phyloP scores from a whole-genome alignment of 352 stramenopile species.

The Bremia lactucae region DNA sequence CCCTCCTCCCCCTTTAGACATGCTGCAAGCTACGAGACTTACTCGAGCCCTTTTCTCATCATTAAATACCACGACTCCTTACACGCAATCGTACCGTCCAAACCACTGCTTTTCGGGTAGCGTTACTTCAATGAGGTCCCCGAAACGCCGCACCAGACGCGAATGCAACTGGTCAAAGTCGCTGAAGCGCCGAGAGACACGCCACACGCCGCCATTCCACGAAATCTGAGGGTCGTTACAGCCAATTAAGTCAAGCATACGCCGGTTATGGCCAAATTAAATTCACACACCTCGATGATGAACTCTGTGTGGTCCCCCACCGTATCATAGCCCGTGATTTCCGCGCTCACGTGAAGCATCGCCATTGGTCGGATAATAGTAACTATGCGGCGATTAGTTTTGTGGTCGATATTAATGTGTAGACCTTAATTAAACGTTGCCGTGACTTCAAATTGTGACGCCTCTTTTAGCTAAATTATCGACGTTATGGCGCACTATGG shows the following conservation, averaged over 20 bases:
- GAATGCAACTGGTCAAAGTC: conserved; percentile 83
- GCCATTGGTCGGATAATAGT: conserved; percentile 17
- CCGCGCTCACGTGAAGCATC: conserved; percentile 67
- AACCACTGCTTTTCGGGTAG: conserved; percentile 85
- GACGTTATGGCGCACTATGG: conserved; percentile 16
- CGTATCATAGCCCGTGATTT: conserved; percentile 75
- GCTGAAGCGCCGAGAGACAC: conserved; percentile 76
- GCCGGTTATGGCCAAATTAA: neutral
- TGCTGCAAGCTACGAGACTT: conserved; percentile 2
- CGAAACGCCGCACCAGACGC: conserved; percentile 59
- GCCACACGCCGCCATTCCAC: conserved; percentile 73
- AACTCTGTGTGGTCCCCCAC: conserved; percentile 83
- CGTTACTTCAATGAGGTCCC: conserved; percentile 52
- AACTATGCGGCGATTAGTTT: too few relatives aligned
- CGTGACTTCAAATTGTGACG: conserved; percentile 23
- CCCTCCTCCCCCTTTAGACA: conserved; percentile 2
- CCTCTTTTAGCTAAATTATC: neutral
- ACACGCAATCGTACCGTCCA: conserved; percentile 36
- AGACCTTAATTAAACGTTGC: neutral
- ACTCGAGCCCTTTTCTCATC: conserved; percentile 23
- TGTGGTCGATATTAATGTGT: too few relatives aligned
- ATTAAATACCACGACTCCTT: conserved; percentile 16
- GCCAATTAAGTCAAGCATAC: neutral
- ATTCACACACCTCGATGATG: conserved; percentile 45
- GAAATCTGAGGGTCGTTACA: conserved; percentile 39